Evolutionary conservation across 129 eudicot species (phyloP).

Genomic region (Flaveria trinervia): DNA sequence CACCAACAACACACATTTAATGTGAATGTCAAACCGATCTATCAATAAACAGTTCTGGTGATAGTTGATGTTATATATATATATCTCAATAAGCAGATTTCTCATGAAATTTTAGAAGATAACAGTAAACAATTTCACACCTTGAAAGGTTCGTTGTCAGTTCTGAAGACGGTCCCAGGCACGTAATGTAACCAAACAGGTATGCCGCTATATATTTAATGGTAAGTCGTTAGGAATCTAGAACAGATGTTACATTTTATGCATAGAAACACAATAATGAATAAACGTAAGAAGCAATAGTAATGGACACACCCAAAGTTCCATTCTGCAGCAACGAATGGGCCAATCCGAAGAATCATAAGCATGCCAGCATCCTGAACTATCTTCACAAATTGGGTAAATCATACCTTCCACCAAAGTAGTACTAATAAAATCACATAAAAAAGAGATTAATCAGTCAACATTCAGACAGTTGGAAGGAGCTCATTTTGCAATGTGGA

Average conservation of each 20-base stretch:
- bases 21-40: neutral
- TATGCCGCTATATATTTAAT: conserved; percentile 60
- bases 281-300: neutral
- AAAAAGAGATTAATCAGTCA: neutral
- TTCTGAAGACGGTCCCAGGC: conserved; percentile 84
- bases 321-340: conserved; percentile 99
- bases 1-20: conserved; percentile 1
- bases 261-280: conserved; percentile 4
- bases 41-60: neutral
- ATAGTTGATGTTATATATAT: neutral
- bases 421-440: conserved; percentile 50
- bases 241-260: conserved; percentile 7
- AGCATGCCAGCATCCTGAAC: conserved; percentile 91
- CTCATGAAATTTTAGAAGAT: neutral
- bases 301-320: conserved; percentile 70
- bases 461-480: neutral
- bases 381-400: conserved; percentile 83
- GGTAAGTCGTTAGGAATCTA: conserved; percentile 24
- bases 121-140: conserved; percentile 39
- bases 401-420: conserved; percentile 93
- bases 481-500: conserved; percentile 1
- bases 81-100: neutral
- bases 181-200: conserved; percentile 99
- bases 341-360: conserved; percentile 89
- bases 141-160: conserved; percentile 94